Base-by-base conservation (phyloP, 2,329 filamentous ascomycete genomes). In the Aspergillus viridinutans region DNA sequence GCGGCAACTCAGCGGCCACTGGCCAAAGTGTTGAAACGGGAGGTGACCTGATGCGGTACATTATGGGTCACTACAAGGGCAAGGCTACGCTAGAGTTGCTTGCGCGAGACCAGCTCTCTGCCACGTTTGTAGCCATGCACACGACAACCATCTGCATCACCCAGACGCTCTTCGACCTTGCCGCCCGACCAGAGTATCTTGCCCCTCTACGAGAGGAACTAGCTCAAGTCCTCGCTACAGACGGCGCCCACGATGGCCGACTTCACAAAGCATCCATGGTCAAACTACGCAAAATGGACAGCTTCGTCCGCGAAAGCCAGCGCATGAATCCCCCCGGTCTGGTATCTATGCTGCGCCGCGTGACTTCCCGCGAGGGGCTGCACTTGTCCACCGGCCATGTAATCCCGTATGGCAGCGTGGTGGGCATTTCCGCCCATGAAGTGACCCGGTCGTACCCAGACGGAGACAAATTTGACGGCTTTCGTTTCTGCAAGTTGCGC, bases 401-500 rank as follows among this genome's bases (percentile, higher is more conserved):
- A 7, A 28, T 28, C 26, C 26, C 26, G 7, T 28, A 7, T 9
- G 26, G 26, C 26, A 28, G 26, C 26, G 26, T 28, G 26, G 26
- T 28, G 26, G 26, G 26, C 26, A 28, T 28, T 9, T 28, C 26
- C 26, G 26, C 26, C 7, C 26, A 28, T 28, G 26, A 28, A 28
- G 26, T 28, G 26, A 28, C 26, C 7, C 26, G 26, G 26, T 28
- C 26, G 26, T 28, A 28, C 26, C 35, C 35, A 5, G 14, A 38
- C 9, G 35, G 26, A 3, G 10, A 26, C 43, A 49, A 53, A 53
- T 56, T 43, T 25, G 58, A 58, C 49, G 35, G 26, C 54, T 57
- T 50, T 53, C 55, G 55, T 57, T 29, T 14, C 12, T 2, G 12
- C 35, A 38, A 14, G 35, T 12, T 14, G 12, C 35, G 35, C 35